Evolutionary conservation across 2,329 filamentous ascomycete species (phyloP).

Genomic region (Macrophomina pseudophaseolina): DNA sequence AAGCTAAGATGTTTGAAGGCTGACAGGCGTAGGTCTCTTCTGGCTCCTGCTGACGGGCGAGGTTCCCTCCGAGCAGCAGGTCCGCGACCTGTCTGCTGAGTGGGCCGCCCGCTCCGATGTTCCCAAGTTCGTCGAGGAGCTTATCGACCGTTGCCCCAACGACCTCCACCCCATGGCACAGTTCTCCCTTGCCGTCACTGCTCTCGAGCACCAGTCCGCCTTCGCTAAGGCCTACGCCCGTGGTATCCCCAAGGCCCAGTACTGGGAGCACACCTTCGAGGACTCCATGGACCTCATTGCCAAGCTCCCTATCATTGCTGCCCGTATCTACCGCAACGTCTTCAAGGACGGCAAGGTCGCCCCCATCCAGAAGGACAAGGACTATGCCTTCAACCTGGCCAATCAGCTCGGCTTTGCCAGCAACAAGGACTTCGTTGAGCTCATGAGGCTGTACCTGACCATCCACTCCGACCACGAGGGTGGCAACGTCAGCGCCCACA

Average conservation of each 20-base stretch:
- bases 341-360: conserved; percentile 99
- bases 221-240: conserved; percentile 99
- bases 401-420: conserved; percentile 97
- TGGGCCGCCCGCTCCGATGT: conserved; percentile 97
- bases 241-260: conserved; percentile 99
- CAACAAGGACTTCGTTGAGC: conserved; percentile 96
- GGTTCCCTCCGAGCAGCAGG: conserved; percentile 97
- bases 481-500: conserved; percentile 98
- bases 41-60: conserved; percentile 99
- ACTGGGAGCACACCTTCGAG: conserved; percentile 99
- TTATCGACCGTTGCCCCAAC: conserved; percentile 99
- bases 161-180: conserved; percentile 99
- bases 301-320: conserved; percentile 97
- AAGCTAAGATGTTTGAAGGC: background rate
- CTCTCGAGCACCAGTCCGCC: conserved; percentile 96
- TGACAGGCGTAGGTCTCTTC: conserved; percentile 76
- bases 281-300: conserved; percentile 99
- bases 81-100: conserved; percentile 95
- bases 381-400: conserved; percentile 98
- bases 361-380: conserved; percentile 96
- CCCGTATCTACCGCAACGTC: conserved; percentile 99
- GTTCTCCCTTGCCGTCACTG: conserved; percentile 96
- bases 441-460: conserved; percentile 98
- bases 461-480: conserved; percentile 99
- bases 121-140: conserved; percentile 98